A percentile compares a stretch with the other conserved stretches of the same genome.
These are phyloP conservation scores for Suillus paluster DNA, from an alignment of 768 basidiomycete species.

Conservation along the genomic window DNA sequence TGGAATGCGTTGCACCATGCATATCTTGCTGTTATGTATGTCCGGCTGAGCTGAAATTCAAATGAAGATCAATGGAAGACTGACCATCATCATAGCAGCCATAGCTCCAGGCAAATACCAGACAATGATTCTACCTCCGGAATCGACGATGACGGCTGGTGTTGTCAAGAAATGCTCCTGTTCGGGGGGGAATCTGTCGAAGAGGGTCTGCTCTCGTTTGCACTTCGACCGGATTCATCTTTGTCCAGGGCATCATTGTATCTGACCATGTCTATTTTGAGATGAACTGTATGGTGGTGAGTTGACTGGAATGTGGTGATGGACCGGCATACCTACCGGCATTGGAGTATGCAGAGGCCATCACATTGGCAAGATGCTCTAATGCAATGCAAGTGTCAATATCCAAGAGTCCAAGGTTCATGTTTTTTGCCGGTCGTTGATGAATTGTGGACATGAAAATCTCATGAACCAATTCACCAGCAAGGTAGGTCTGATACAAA, in stretches of 20 bases:
- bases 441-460: not conserved
- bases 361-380: not conserved
- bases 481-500: not conserved
- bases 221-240: not conserved
- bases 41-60: not conserved
- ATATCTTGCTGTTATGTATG: not conserved
- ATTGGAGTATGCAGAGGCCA: not conserved
- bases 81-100: not conserved
- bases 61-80: not conserved
- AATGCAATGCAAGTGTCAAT: not conserved
- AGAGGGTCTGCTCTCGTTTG: not conserved
- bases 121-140: not conserved
- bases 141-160: not conserved
- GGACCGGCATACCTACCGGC: not conserved
- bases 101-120: constrained; percentile 1
- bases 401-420: not conserved
- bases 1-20: not conserved
- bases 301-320: not conserved
- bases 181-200: not conserved
- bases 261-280: not conserved
- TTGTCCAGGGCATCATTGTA: not conserved
- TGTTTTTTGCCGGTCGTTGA: not conserved
- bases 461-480: not conserved
- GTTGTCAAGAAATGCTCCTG: not conserved
- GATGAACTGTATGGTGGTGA: not conserved